phyloP scores from a whole-genome alignment of 2,329 filamentous ascomycete genomes.

The Paraconiothyrium sp. region DNA sequence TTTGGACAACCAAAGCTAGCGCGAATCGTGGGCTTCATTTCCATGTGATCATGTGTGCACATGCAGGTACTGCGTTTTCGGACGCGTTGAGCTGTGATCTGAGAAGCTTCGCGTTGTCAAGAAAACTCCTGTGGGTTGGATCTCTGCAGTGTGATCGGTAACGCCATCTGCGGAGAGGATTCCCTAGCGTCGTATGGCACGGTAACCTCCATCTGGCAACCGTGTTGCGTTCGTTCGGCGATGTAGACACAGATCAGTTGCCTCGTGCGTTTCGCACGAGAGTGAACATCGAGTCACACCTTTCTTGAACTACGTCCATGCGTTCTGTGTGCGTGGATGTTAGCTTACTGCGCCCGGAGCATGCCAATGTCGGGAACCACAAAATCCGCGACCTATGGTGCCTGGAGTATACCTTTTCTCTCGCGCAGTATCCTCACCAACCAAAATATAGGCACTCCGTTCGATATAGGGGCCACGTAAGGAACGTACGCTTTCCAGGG shows the following conservation, averaged over 20 bases:
- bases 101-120: background rate
- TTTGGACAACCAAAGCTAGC: too few relatives aligned
- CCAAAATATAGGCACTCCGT: too few relatives aligned
- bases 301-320: background rate
- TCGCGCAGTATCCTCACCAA: background rate
- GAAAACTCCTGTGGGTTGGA: background rate
- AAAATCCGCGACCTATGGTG: background rate
- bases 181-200: slow-evolving; percentile 3
- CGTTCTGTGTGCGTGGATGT: background rate
- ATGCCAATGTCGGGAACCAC: background rate
- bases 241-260: background rate
- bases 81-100: background rate
- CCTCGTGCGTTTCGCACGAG: slow-evolving; percentile 1
- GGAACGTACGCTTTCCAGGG: too few relatives aligned
- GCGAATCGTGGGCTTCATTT: too few relatives aligned
- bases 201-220: background rate
- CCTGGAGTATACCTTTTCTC: background rate
- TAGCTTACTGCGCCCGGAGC: background rate
- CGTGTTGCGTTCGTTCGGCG: background rate
- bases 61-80: background rate
- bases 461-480: too few relatives aligned
- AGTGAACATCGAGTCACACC: background rate
- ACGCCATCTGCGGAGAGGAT: background rate
- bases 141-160: background rate
- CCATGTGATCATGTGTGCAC: too few relatives aligned